Conservation (phyloP, 2,329 filamentous ascomycete species). For the Bimuria novae-zelandiae region DNA sequence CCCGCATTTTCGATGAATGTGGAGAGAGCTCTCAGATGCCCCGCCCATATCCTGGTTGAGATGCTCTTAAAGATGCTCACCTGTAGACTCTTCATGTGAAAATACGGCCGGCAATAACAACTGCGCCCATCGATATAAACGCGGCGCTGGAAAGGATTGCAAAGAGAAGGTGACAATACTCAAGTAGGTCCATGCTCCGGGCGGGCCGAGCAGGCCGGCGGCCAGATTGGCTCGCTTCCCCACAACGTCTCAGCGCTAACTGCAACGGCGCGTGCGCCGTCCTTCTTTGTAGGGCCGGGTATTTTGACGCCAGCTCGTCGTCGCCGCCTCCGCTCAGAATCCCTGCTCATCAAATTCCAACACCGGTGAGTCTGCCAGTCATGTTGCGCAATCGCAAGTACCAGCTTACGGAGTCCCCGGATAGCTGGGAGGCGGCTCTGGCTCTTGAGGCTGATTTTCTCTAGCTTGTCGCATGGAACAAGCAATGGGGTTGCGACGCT, state of each 20-base stretch:
- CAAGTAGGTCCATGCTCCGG: slow-evolving; percentile 1
- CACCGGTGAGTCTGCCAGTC: background rate
- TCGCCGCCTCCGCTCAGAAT: background rate
- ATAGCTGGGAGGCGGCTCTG: background rate
- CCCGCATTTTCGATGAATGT: no score
- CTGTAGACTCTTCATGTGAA: slow-evolving; percentile 1
- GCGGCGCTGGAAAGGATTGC: background rate
- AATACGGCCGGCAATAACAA: background rate
- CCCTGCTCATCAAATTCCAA: background rate
- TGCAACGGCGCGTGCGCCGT: background rate
- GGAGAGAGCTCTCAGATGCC: no score
- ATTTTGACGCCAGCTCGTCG: background rate
- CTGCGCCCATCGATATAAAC: background rate
- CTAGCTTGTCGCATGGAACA: slow-evolving; percentile 10
- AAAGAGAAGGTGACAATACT: slow-evolving; percentile 9
- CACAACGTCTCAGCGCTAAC: background rate
- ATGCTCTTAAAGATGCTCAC: background rate
- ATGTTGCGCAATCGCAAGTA: background rate
- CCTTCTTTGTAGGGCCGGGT: no score
- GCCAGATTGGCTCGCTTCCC: slow-evolving; percentile 5
- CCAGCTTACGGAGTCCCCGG: slow-evolving; percentile 14
- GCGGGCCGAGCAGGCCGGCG: background rate
- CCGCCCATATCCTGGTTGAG: no score
- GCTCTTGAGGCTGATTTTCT: background rate
- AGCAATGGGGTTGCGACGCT: slow-evolving; percentile 4